phyloP scores from a whole-genome alignment of 371 early-diverging fungal species.

The Mucor mucedo region DNA sequence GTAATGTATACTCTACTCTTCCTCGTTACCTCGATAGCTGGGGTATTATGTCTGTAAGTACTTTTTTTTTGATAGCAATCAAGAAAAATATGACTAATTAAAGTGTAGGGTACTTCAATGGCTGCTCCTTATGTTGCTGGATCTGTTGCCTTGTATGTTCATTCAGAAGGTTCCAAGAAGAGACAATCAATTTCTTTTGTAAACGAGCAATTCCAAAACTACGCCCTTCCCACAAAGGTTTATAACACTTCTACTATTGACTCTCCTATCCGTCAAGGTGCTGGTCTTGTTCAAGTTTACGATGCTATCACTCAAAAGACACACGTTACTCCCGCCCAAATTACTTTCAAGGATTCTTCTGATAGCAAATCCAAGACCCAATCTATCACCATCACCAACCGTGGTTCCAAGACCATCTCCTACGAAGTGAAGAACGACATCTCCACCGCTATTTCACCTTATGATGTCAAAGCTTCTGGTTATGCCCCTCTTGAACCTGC shows the following conservation, averaged over 20 bases:
- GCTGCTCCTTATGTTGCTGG: conserved; percentile 79
- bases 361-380: conserved; percentile 39
- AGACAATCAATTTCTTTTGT: conserved; percentile 27
- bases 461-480: conserved; percentile 31
- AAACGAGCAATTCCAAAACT: conserved; percentile 55
- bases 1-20: conserved; percentile 69
- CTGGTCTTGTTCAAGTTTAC: conserved; percentile 74
- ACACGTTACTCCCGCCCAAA: conserved; percentile 61
- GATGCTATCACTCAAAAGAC: conserved; percentile 60
- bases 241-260: conserved; percentile 20
- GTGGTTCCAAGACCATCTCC: conserved; percentile 50
- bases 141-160: conserved; percentile 62
- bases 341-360: conserved; percentile 72
- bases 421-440: conserved; percentile 52
- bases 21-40: conserved; percentile 50
- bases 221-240: conserved; percentile 31
- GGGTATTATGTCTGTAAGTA: conserved; percentile 25
- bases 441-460: conserved; percentile 48
- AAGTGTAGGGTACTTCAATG: conserved; percentile 61
- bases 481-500: conserved; percentile 39
- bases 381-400: conserved; percentile 63
- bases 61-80: background rate
- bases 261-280: conserved; percentile 62
- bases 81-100: background rate
- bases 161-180: conserved; percentile 37